phyloP scores from a whole-genome alignment of 2,329 filamentous ascomycete genomes.

The Endoconidiophora polonica region DNA sequence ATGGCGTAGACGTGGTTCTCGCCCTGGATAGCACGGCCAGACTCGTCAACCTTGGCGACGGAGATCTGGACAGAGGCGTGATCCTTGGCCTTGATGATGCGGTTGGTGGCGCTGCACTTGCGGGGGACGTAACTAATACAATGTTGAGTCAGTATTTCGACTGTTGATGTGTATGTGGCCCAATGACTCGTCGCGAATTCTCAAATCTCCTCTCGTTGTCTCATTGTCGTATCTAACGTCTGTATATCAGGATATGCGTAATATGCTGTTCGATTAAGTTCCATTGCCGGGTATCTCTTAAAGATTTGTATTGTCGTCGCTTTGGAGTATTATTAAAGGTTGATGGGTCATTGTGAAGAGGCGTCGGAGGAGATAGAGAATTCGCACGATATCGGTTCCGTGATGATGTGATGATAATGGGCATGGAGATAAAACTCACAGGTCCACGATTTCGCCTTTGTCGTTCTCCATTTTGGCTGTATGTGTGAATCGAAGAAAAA shows the following conservation, averaged over 20 bases:
- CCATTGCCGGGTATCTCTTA: too few species aligned
- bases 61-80: slow-evolving; percentile 97
- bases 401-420: too few species aligned
- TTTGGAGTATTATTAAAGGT: neutral
- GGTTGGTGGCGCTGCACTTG: slow-evolving; percentile 98
- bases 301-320: too few species aligned
- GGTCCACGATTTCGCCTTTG: slow-evolving; percentile 98
- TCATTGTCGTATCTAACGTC: too few species aligned
- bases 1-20: slow-evolving; percentile 97
- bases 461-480: slow-evolving; percentile 93
- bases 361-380: slow-evolving; percentile 1
- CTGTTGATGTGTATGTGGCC: neutral
- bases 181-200: neutral
- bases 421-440: slow-evolving; percentile 42
- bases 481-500: slow-evolving; percentile 14
- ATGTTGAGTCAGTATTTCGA: slow-evolving; percentile 7
- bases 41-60: slow-evolving; percentile 97
- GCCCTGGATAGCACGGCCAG: slow-evolving; percentile 79
- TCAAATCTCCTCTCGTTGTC: too few species aligned
- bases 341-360: neutral
- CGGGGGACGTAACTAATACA: slow-evolving; percentile 74
- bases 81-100: slow-evolving; percentile 99
- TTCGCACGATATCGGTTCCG: slow-evolving; percentile 1
- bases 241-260: too few species aligned
- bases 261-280: too few species aligned